phyloP scores from a whole-genome alignment of 495 filamentous ascomycete genomes.

The Penicillium subrubescens region DNA sequence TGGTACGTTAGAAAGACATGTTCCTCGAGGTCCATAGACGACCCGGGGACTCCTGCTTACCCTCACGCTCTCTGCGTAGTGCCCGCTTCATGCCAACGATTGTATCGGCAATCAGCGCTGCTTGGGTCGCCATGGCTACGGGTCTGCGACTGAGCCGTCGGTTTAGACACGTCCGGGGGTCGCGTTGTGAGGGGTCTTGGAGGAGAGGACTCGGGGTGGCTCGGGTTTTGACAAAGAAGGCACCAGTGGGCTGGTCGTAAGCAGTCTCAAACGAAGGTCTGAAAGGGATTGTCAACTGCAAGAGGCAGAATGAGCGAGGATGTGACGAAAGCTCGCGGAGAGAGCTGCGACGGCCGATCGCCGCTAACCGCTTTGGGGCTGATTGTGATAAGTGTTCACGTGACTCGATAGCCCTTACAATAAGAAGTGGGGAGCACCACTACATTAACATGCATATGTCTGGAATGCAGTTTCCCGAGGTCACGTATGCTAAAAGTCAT shows the following conservation, averaged over 20 bases:
- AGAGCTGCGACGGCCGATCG: slow-evolving; percentile 39
- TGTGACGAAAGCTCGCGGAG: slow-evolving; percentile 33
- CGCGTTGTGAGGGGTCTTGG: slow-evolving; percentile 17
- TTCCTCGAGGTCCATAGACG: background rate
- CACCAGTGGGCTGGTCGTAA: background rate
- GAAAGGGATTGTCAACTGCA: slow-evolving; percentile 10
- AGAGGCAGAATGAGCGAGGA: slow-evolving; percentile 14
- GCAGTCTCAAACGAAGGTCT: background rate
- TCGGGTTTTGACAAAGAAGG: background rate
- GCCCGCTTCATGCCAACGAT: slow-evolving; percentile 77
- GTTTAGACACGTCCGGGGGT: slow-evolving; percentile 21
- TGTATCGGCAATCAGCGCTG: slow-evolving; percentile 68
- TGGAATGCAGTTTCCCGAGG: too few relatives aligned
- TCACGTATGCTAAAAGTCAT: too few relatives aligned
- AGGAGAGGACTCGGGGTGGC: background rate
- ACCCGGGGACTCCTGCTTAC: slow-evolving; percentile 35
- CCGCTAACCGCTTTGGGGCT: slow-evolving; percentile 37
- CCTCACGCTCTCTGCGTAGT: slow-evolving; percentile 61
- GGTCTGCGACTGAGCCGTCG: slow-evolving; percentile 22
- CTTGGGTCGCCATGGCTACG: slow-evolving; percentile 69
- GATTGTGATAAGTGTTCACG: slow-evolving; percentile 38
- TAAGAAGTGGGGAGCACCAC: background rate
- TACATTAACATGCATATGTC: background rate
- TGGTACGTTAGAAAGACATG: slow-evolving; percentile 14
- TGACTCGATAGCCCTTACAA: slow-evolving; percentile 20